Evolutionary conservation across 1,284 basidiomycete genomes (phyloP).

Genomic region (Puccinia polysora): DNA sequence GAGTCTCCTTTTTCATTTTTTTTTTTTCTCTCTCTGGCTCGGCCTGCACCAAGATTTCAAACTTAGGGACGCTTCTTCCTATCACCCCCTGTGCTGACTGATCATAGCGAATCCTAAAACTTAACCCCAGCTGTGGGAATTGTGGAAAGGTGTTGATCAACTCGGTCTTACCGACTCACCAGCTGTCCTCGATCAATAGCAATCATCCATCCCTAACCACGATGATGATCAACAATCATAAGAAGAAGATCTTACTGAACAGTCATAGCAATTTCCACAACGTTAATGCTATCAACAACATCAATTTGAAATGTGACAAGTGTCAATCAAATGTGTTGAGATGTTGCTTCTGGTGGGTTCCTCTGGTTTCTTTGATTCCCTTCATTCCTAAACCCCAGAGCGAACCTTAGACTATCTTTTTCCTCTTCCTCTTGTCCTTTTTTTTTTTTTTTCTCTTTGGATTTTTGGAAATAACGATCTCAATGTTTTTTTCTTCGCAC

Average conservation of each 20-base stretch:
- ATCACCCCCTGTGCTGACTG: too few species aligned
- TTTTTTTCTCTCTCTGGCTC: too few species aligned
- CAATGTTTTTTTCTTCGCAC: not conserved
- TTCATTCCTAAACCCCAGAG: not conserved
- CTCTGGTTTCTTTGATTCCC: not conserved
- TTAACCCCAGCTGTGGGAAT: constrained; percentile 20
- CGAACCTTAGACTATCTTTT: too few species aligned
- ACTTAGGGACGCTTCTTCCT: too few species aligned
- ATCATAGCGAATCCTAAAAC: constrained; percentile 32
- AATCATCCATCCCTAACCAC: constrained; percentile 7
- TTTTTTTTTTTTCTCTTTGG: not conserved
- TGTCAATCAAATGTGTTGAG: constrained; percentile 16
- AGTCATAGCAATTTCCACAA: constrained; percentile 17
- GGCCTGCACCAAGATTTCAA: too few species aligned
- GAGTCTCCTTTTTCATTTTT: not conserved
- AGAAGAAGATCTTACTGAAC: constrained; percentile 26
- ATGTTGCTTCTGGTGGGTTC: constrained; percentile 33
- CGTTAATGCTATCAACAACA: not conserved
- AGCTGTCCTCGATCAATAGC: constrained; percentile 2
- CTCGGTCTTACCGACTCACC: constrained; percentile 3
- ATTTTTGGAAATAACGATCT: not conserved
- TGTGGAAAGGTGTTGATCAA: constrained; percentile 23
- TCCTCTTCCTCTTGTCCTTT: too few species aligned
- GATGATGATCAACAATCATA: constrained; percentile 29
- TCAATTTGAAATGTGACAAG: constrained; percentile 17